Evolutionary conservation across 495 filamentous ascomycete genomes (phyloP).

Genomic region (Podospora conica): DNA sequence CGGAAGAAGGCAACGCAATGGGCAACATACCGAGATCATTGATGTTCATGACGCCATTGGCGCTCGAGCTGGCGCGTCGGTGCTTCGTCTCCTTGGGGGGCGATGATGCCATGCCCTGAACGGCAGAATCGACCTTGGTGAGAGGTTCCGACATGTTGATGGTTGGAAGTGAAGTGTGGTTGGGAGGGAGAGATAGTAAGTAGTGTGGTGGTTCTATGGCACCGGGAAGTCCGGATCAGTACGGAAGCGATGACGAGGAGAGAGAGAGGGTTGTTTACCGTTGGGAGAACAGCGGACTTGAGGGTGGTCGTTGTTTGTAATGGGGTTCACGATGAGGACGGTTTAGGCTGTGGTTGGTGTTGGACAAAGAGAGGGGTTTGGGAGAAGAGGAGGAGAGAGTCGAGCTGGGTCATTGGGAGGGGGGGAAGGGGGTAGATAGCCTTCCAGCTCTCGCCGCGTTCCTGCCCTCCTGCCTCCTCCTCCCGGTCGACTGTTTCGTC

Average conservation of each 20-base stretch:
- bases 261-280: neutral
- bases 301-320: neutral
- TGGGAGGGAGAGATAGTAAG: neutral
- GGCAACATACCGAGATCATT: slow-evolving; percentile 67
- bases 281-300: neutral
- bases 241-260: neutral
- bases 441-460: slow-evolving; percentile 16
- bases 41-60: slow-evolving; percentile 69
- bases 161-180: slow-evolving; percentile 5
- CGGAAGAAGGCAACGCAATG: neutral
- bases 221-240: slow-evolving; percentile 2
- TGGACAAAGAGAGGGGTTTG: slow-evolving; percentile 20
- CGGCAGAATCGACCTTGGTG: slow-evolving; percentile 81
- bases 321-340: slow-evolving; percentile 11
- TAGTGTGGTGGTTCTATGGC: neutral
- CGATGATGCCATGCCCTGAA: slow-evolving; percentile 66
- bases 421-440: slow-evolving; percentile 10
- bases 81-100: slow-evolving; percentile 59
- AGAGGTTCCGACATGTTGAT: slow-evolving; percentile 62
- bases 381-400: slow-evolving; percentile 10
- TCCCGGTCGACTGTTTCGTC: slow-evolving; percentile 23
- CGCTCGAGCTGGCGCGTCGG: slow-evolving; percentile 60
- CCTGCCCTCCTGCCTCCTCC: too few species aligned
- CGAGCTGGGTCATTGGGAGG: slow-evolving; percentile 15
- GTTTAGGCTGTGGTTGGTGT: slow-evolving; percentile 4